phyloP scores from a whole-genome alignment of 805 yeast species.

The Sugiyamaella smithiae region DNA sequence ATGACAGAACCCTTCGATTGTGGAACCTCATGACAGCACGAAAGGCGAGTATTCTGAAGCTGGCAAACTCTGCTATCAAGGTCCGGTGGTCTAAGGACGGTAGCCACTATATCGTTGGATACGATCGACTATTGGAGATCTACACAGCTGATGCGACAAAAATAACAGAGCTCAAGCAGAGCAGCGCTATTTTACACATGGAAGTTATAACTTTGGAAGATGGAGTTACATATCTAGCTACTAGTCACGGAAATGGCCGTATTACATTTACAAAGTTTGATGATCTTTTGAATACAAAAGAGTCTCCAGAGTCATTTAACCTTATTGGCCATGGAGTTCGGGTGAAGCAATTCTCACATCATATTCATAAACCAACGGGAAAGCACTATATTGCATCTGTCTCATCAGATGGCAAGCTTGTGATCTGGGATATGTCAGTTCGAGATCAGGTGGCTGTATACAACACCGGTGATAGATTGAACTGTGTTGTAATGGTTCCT shows the following conservation, averaged over 20 bases:
- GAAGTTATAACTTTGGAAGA: slow-evolving; percentile 45
- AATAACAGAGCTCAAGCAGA: slow-evolving; percentile 43
- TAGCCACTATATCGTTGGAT: slow-evolving; percentile 72
- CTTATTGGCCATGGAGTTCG: slow-evolving; percentile 82
- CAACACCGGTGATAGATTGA: slow-evolving; percentile 85
- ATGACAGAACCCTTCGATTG: slow-evolving; percentile 75
- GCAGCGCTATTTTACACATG: slow-evolving; percentile 62
- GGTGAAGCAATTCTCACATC: slow-evolving; percentile 69
- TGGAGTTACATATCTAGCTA: slow-evolving; percentile 53
- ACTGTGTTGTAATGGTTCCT: slow-evolving; percentile 69
- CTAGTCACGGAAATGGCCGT: slow-evolving; percentile 71
- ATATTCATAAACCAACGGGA: slow-evolving; percentile 32
- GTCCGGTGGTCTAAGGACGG: slow-evolving; percentile 63
- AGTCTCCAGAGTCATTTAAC: slow-evolving; percentile 39
- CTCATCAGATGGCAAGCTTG: slow-evolving; percentile 90
- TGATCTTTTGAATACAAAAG: slow-evolving; percentile 29
- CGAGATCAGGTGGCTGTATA: slow-evolving; percentile 87
- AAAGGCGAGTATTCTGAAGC: slow-evolving; percentile 79
- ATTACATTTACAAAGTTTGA: slow-evolving; percentile 54
- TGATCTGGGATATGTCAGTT: slow-evolving; percentile 74
- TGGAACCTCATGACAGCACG: slow-evolving; percentile 98
- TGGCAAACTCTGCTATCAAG: slow-evolving; percentile 30
- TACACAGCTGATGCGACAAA: slow-evolving; percentile 66
- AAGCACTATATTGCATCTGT: slow-evolving; percentile 62
- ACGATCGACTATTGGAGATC: slow-evolving; percentile 59